Percentiles rank a stretch among this genome's conserved stretches.
Evolutionary conservation across 2,329 filamentous ascomycete species (phyloP).

Genomic region (Coniochaeta hoffmannii): DNA sequence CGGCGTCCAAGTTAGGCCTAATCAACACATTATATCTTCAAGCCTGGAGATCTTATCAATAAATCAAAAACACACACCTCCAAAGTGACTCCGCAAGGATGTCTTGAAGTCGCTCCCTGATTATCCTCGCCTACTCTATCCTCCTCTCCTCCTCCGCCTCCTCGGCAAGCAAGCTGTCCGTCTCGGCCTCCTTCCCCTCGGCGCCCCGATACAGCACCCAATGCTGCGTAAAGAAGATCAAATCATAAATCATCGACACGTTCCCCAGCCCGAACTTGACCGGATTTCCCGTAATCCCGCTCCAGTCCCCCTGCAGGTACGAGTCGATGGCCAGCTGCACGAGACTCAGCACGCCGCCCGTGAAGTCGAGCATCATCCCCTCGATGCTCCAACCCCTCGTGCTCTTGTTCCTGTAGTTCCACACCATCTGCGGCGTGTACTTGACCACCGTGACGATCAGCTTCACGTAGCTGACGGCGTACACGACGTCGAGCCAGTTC

Average conservation of each 20-base stretch:
- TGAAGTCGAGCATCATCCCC: conserved; percentile 77
- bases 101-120: no score
- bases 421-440: conserved; percentile 78
- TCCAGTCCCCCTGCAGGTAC: conserved; percentile 79
- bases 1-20: no score
- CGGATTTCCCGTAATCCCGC: conserved; percentile 82
- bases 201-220: conserved; percentile 62
- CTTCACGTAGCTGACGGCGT: conserved; percentile 80
- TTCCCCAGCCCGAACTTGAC: conserved; percentile 85
- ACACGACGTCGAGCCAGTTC: conserved; percentile 57
- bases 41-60: no score
- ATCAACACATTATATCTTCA: no score
- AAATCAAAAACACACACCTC: no score
- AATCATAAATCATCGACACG: conserved; percentile 77
- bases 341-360: conserved; percentile 74
- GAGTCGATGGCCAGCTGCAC: conserved; percentile 79
- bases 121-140: conserved; percentile 24
- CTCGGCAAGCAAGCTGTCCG: conserved; percentile 26
- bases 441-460: conserved; percentile 83
- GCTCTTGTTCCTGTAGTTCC: conserved; percentile 78
- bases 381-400: conserved; percentile 83
- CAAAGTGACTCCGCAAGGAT: no score
- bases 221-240: conserved; percentile 83
- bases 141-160: conserved; percentile 21
- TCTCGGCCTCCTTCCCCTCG: conserved; percentile 24